Percentiles rank a stretch among this genome's conserved stretches.
These are phyloP conservation scores for Teunomyces funiuensis DNA, from an alignment of 805 yeast species.

Conservation along the genomic window DNA sequence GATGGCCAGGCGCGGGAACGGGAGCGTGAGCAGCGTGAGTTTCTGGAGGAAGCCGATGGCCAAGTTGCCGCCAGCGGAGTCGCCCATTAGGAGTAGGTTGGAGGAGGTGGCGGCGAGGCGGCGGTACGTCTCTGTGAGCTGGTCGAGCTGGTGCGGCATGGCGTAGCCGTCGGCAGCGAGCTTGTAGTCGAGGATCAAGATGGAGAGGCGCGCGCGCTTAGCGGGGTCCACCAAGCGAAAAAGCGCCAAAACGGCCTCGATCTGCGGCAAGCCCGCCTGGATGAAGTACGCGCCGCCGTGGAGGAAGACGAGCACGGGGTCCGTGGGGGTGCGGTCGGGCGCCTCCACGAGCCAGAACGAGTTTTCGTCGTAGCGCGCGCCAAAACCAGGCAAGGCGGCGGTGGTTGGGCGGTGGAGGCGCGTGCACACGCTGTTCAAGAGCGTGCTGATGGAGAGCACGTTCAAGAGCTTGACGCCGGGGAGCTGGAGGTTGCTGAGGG, in stretches of 20 bases:
- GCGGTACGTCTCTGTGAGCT: constrained; percentile 28
- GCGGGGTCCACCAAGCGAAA: constrained; percentile 28
- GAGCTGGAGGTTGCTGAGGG: constrained; percentile 10
- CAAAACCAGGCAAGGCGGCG: constrained; percentile 28
- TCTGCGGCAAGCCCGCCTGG: constrained; percentile 30
- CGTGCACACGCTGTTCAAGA: constrained; percentile 14
- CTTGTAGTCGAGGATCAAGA: constrained; percentile 26
- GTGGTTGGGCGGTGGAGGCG: constrained; percentile 2
- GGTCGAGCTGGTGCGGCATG: constrained; percentile 33
- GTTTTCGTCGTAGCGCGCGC: constrained; percentile 28
- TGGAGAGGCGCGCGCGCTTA: constrained; percentile 16
- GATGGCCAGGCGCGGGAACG: constrained; percentile 27
- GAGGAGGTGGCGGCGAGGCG: constrained; percentile 19
- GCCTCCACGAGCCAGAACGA: constrained; percentile 36
- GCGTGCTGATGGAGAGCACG: constrained; percentile 8
- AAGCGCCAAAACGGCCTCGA: constrained; percentile 28
- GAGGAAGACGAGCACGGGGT: constrained; percentile 32
- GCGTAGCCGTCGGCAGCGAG: constrained; percentile 29
- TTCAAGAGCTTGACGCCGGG: constrained; percentile 7
- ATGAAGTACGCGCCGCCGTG: constrained; percentile 44
- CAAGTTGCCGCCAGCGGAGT: constrained; percentile 45
- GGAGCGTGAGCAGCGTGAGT: constrained; percentile 16
- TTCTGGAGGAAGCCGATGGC: constrained; percentile 29
- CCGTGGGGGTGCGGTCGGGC: constrained; percentile 21
- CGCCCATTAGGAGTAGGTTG: constrained; percentile 39